Percentiles rank a stretch among this genome's conserved stretches.
These are phyloP conservation scores for Epichloe amarillans DNA, from an alignment of 2,329 filamentous ascomycete genomes.

Conservation along the genomic window DNA sequence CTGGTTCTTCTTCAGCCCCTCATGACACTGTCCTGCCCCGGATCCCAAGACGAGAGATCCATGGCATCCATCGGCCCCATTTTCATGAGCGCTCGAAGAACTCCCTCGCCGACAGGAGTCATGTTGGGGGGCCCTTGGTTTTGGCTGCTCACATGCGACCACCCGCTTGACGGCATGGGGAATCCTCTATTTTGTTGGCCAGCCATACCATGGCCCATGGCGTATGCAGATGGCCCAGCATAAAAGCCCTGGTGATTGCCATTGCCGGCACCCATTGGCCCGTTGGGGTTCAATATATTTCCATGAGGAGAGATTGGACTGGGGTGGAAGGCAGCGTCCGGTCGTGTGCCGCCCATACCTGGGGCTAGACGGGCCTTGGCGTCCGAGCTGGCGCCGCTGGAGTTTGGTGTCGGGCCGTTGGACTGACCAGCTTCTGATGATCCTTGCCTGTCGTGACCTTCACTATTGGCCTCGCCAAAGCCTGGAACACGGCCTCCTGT, in stretches of 20 bases:
- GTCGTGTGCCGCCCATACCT: constrained; percentile 24
- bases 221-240: constrained; percentile 24
- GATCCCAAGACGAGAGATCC: constrained; percentile 38
- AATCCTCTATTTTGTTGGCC: constrained; percentile 22
- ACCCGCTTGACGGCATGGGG: constrained; percentile 28
- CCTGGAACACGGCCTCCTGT: constrained; percentile 13
- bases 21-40: constrained; percentile 15
- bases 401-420: constrained; percentile 46
- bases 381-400: constrained; percentile 27
- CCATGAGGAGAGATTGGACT: constrained; percentile 36
- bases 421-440: constrained; percentile 38
- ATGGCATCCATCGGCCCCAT: constrained; percentile 48
- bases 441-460: constrained; percentile 31
- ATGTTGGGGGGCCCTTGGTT: constrained; percentile 23
- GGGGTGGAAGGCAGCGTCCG: constrained; percentile 34
- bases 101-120: constrained; percentile 42
- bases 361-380: constrained; percentile 14
- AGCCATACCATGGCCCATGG: constrained; percentile 11
- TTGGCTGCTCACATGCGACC: constrained; percentile 29
- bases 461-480: constrained; percentile 32
- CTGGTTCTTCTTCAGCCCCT: constrained; percentile 1
- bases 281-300: constrained; percentile 23
- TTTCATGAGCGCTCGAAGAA: constrained; percentile 43
- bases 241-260: constrained; percentile 27
- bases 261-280: constrained; percentile 20